Base-by-base conservation (phyloP, 2,329 filamentous ascomycete species). In the Dendrostoma leiphaemia region DNA sequence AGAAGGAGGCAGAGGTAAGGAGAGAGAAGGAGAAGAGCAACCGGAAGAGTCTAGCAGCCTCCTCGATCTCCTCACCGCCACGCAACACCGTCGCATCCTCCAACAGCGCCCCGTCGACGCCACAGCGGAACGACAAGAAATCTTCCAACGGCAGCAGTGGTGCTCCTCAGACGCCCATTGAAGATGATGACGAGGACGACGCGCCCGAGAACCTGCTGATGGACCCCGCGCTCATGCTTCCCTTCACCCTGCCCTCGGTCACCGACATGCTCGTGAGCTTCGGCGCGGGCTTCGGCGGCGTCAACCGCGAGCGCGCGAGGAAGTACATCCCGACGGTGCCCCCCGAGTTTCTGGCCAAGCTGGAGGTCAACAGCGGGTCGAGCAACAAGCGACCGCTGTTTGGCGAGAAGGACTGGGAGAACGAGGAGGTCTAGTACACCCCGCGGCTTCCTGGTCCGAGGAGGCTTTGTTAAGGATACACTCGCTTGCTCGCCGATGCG, bases 241-340 rank as follows among this genome's bases (percentile, higher is more conserved):
- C 94, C 0, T 99, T 99, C 68, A 88, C 89, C n/a, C 77, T 99
- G 26, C 94, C 94, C 1, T 96, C 93, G 1, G 94, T 91, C 54
- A 97, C 92, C 24, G 94, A 99, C 69, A 99, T 99, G 94, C 80
- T 97, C 45, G 84, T 99, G 45, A 93, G 87, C 61, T 99, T 95
- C 65, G 94, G 94, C 1, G 92, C 94, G 12, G 94, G 94, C 0
- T 94, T 97, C 65, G 94, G 94, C 5, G 94, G 94, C 0, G 77
- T 94, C 44, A 96, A 99, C 73, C 82, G 89, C 59, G 94, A 97
- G 71, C 81, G 91, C 53, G 94, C 95, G 70, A 81, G 91, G 61
- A 96, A 96, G 73, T 99, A 99, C 69, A 95, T 96, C 43, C 94
- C 94, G 2, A 96, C 90, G 0, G 90, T 99, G 50, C 93, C 94